phyloP scores from a whole-genome alignment of 2,329 filamentous ascomycete species.

The Xenoacremonium recifei region DNA sequence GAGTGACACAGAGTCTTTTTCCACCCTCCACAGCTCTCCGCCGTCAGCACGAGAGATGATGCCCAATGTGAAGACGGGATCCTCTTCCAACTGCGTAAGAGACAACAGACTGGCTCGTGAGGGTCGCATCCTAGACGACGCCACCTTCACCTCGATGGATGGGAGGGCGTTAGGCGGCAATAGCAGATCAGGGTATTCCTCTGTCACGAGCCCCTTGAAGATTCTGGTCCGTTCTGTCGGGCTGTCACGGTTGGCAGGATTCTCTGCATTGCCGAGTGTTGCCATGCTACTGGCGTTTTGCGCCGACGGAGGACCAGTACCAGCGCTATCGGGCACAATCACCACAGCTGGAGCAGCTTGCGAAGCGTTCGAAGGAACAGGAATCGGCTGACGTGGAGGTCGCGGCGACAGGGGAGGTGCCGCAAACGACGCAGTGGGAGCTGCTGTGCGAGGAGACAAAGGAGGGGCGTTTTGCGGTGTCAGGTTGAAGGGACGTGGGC shows the following conservation, averaged over 20 bases:
- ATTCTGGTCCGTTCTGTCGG: slow-evolving; percentile 52
- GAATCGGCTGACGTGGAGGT: slow-evolving; percentile 70
- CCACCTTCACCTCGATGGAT: slow-evolving; percentile 81
- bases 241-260: slow-evolving; percentile 30
- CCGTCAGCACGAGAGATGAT: slow-evolving; percentile 74
- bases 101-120: slow-evolving; percentile 83
- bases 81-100: slow-evolving; percentile 78
- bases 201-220: slow-evolving; percentile 75
- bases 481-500: slow-evolving; percentile 58
- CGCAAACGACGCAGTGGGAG: slow-evolving; percentile 29
- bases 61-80: slow-evolving; percentile 90
- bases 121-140: slow-evolving; percentile 91
- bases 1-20: slow-evolving; percentile 84
- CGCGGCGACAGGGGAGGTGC: slow-evolving; percentile 67
- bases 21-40: slow-evolving; percentile 86
- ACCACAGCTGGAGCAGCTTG: slow-evolving; percentile 49
- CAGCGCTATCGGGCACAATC: not conserved
- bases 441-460: slow-evolving; percentile 59
- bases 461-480: slow-evolving; percentile 60
- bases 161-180: slow-evolving; percentile 86
- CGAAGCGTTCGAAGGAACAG: slow-evolving; percentile 68
- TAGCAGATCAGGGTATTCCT: slow-evolving; percentile 83
- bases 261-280: slow-evolving; percentile 10
- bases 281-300: slow-evolving; percentile 6
- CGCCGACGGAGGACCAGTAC: slow-evolving; percentile 13